Conservation (phyloP, 2,329 filamentous ascomycete genomes). For the Paraconiothyrium sp. region DNA sequence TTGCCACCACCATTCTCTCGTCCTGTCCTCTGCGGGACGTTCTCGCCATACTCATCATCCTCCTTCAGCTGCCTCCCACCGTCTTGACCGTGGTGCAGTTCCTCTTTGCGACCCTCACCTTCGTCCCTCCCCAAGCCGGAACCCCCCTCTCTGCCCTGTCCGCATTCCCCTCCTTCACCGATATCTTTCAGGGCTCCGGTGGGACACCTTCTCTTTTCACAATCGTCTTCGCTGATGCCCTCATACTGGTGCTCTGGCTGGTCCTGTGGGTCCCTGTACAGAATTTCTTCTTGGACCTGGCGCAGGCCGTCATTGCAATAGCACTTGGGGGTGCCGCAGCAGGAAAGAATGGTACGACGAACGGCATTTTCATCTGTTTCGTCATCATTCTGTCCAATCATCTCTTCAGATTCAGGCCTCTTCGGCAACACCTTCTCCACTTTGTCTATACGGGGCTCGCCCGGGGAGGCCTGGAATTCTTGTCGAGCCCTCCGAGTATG, state of each 20-base stretch:
- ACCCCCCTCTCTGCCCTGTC: slow-evolving; percentile 79
- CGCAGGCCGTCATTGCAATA: slow-evolving; percentile 91
- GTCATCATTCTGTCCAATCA: slow-evolving; percentile 68
- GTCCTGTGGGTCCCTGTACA: slow-evolving; percentile 89
- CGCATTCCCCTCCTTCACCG: slow-evolving; percentile 79
- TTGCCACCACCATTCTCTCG: slow-evolving; percentile 85
- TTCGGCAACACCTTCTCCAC: slow-evolving; percentile 53
- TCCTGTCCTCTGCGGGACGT: slow-evolving; percentile 94
- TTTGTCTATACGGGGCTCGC: slow-evolving; percentile 51
- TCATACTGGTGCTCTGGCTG: slow-evolving; percentile 86
- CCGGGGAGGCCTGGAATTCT: slow-evolving; percentile 52
- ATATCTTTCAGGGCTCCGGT: slow-evolving; percentile 88
- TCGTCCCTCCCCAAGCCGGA: slow-evolving; percentile 80
- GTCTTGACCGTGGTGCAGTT: slow-evolving; percentile 89
- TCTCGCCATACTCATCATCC: slow-evolving; percentile 93
- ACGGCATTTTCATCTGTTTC: slow-evolving; percentile 76
- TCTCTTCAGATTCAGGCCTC: slow-evolving; percentile 63
- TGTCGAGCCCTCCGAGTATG: slow-evolving; percentile 49
- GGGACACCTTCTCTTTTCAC: slow-evolving; percentile 88
- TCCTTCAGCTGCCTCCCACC: slow-evolving; percentile 90
- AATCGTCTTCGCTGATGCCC: slow-evolving; percentile 82
- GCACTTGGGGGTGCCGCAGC: slow-evolving; percentile 85
- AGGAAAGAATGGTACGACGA: slow-evolving; percentile 72
- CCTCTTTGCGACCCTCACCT: slow-evolving; percentile 90
- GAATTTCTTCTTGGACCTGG: slow-evolving; percentile 86